Evolutionary conservation across 805 yeast genomes (phyloP), one percentile per base, ranked within the genome.

Genomic region (Starmera caribaea): DNA sequence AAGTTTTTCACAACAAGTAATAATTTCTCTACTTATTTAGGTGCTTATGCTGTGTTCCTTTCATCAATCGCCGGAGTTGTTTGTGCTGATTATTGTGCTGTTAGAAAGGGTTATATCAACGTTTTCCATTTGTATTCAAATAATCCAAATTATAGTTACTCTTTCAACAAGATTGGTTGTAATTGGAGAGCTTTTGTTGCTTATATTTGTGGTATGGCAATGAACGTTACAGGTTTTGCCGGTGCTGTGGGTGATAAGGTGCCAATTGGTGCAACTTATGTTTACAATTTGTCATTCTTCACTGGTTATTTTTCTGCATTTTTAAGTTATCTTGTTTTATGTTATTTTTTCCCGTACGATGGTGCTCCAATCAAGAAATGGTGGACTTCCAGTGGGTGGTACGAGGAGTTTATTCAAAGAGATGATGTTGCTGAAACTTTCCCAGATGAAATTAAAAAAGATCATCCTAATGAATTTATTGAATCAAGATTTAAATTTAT

Each of bases 181-280:
- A 85, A 86, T 56, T 84, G 94, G 92, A 71, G 95, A 57, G 96
- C 90, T 2, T 78, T 74, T 48, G 75, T 69, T 27, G 92, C 95
- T 1, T 87, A 87, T 57, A 57, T 87, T 47, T 70, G 79, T 48
- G 95, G 95, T 41, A 79, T 88, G 43, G 64, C 77, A 29, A 92
- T 94, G 35, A 87, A 86, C 51, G 79, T 88, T 53, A 82, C 81
- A 15, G 96, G 96, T 2, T 87, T 87, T 50, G 90, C 81, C 7
- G 87, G 95, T 46, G 87, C 88, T 8, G 77, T 85, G 17, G 84
- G 80, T 32, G 72, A 77, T n/a, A 71, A 68, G 43, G 94, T 86
- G 12, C 94, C 95, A 26, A 63, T 65, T 35, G 95, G 90, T 28
- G 95, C 95, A 9, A 73, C 76, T 42, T 68, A 74, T 41, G 74